Evolutionary conservation across 306 rosid species (phyloP).

Genomic region (Cucumis hystrix): DNA sequence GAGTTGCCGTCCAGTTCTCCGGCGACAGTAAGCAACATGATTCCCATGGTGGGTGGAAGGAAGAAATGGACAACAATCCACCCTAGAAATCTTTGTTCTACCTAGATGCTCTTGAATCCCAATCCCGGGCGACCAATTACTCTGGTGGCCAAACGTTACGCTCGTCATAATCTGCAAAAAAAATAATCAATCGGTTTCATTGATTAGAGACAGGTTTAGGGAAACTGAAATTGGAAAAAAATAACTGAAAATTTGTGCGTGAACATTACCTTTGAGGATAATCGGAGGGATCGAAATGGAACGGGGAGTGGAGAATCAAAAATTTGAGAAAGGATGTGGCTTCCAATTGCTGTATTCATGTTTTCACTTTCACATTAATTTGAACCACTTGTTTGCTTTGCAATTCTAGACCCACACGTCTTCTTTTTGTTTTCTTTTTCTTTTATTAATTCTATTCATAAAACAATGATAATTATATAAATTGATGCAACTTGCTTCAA

Average conservation of each 20-base stretch:
- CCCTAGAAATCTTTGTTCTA: conserved; percentile 31
- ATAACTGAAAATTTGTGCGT: not conserved
- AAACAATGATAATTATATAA: no score
- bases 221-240: not conserved
- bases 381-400: not conserved
- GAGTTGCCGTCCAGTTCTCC: conserved; percentile 22
- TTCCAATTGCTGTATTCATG: not conserved
- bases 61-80: conserved; percentile 17
- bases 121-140: conserved; percentile 46
- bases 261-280: not conserved
- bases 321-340: not conserved
- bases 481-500: no score
- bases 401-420: not conserved
- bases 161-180: conserved; percentile 46
- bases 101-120: conserved; percentile 43
- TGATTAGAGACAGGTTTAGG: not conserved
- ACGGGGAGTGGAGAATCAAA: not conserved
- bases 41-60: conserved; percentile 30
- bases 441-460: no score
- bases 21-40: conserved; percentile 19
- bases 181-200: not conserved
- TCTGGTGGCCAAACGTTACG: conserved; percentile 54
- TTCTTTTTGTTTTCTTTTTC: not conserved
- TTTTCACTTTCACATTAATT: not conserved
- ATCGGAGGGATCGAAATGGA: not conserved